Percentiles rank a stretch among this genome's conserved stretches.
Evolutionary conservation across 805 yeast genomes (phyloP).

Genomic region (Brettanomyces sp.): DNA sequence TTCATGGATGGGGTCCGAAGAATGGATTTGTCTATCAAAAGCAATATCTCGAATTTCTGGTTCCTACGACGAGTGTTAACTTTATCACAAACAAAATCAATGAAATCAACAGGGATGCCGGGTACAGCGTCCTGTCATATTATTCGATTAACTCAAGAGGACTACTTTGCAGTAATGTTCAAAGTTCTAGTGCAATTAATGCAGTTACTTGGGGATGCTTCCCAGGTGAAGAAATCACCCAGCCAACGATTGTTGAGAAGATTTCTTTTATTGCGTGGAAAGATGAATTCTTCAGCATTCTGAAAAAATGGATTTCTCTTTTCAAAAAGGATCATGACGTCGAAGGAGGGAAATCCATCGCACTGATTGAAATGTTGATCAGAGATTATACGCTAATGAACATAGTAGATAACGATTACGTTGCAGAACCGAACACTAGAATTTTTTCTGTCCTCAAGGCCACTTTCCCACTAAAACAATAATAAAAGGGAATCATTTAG

Average conservation of each 20-base stretch:
- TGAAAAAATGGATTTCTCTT: constrained; percentile 59
- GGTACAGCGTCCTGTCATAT: constrained; percentile 54
- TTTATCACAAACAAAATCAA: constrained; percentile 36
- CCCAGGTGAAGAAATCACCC: constrained; percentile 91
- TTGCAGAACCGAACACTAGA: constrained; percentile 13
- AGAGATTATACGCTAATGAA: constrained; percentile 68
- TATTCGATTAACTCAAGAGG: constrained; percentile 60
- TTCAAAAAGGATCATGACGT: constrained; percentile 25
- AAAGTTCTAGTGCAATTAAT: constrained; percentile 59
- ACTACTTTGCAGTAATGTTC: constrained; percentile 48
- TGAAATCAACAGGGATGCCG: constrained; percentile 30
- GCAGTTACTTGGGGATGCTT: constrained; percentile 99
- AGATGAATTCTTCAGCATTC: constrained; percentile 82
- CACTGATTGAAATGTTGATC: constrained; percentile 38
- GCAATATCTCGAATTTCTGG: constrained; percentile 80
- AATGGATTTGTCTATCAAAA: constrained; percentile 92
- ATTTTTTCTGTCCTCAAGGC: not conserved
- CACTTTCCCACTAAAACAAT: not conserved
- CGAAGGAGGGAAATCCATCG: constrained; percentile 21
- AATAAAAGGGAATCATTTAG: not conserved
- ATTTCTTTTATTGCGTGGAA: constrained; percentile 94
- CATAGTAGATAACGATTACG: constrained; percentile 81
- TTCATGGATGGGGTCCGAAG: constrained; percentile 92
- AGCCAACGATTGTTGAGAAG: constrained; percentile 92
- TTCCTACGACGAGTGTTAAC: constrained; percentile 43